Evolutionary conservation across 805 yeast genomes (phyloP), one percentile per base, ranked within the genome.

Genomic region (Hyphopichia homilentoma): DNA sequence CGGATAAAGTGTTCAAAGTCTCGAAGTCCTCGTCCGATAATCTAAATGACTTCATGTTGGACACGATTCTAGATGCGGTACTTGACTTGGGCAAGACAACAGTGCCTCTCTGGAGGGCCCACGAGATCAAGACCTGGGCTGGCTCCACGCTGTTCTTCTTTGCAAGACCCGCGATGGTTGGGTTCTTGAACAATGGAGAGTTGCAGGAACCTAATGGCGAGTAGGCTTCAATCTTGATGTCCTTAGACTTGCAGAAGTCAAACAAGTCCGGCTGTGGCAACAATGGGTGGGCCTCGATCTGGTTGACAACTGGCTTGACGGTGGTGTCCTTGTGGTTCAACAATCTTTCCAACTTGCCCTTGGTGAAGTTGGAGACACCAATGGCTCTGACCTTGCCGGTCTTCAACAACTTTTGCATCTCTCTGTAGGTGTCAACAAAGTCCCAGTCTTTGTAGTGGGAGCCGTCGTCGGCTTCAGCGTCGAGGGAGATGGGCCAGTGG

Each of bases 401-500:
- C 9, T 41, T 33, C 27, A 52, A 30, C 36, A 54, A 42, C 30
- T 59, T 58, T 45, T 64, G 66, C 29, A 64, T 47, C 21, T 57
- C 60, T 45, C 71, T 76, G 78, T 61, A 65, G 19, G 67, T 59
- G 35, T 57, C 58, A 16, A 63, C 51, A 34, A 40, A 60, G 39
- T 45, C 46, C 58, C 62, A 44, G 9, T 50, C 57, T 5, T 37
- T 25, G 30, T 43, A 48, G 16, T 8, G 26, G 5, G 19, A 15
- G 7, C 40, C 42, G 17, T 40, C 30, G 3, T 36, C 36, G 18
- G 45, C 41, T 15, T 29, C 36, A 6, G 43, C 39, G 22, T 40
- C 27, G 2, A 25, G 17, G 11, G 40, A 31, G 8, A 24, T 21
- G 7, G 94, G 94, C 90, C 90, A 85, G 59, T 85, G 94, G 54